Percentiles rank a stretch among this genome's conserved stretches.
Evolutionary conservation across 2,329 filamentous ascomycete genomes (phyloP).

Genomic region (Ascochyta koolunga): DNA sequence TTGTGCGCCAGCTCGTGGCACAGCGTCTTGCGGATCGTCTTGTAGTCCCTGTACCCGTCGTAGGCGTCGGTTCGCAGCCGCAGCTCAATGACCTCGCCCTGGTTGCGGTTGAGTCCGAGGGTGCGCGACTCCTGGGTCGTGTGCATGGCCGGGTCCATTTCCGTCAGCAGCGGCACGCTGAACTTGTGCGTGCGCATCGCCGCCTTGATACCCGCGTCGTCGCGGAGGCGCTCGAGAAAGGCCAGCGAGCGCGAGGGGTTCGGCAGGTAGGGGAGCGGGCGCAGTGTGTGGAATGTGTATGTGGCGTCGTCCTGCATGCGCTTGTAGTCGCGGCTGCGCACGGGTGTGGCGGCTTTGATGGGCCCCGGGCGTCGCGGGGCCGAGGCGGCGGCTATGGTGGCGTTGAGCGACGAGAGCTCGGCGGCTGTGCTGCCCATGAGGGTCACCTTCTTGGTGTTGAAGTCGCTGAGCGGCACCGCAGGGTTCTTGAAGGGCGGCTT

Average conservation of each 20-base stretch:
- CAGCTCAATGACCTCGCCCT: slow-evolving; percentile 88
- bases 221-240: slow-evolving; percentile 76
- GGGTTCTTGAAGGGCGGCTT: slow-evolving; percentile 69
- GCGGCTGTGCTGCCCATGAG: slow-evolving; percentile 68
- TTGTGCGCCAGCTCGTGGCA: slow-evolving; percentile 97
- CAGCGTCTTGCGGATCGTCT: slow-evolving; percentile 85
- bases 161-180: slow-evolving; percentile 82
- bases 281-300: slow-evolving; percentile 83
- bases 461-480: slow-evolving; percentile 54
- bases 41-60: slow-evolving; percentile 92
- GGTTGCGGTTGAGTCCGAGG: slow-evolving; percentile 84
- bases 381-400: slow-evolving; percentile 47
- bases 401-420: slow-evolving; percentile 63
- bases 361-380: slow-evolving; percentile 48
- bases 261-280: slow-evolving; percentile 78
- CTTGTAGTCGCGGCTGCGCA: slow-evolving; percentile 53
- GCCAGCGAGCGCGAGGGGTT: slow-evolving; percentile 71
- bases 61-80: slow-evolving; percentile 90
- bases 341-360: slow-evolving; percentile 50
- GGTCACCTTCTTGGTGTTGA: slow-evolving; percentile 65
- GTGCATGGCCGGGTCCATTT: slow-evolving; percentile 90
- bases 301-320: slow-evolving; percentile 62
- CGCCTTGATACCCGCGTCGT: slow-evolving; percentile 83
- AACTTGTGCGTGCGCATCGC: slow-evolving; percentile 87
- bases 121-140: slow-evolving; percentile 83